Evolutionary conservation across 768 basidiomycete species (phyloP), one percentile per base, ranked within the genome.

Genomic region (Trametes coccinea): DNA sequence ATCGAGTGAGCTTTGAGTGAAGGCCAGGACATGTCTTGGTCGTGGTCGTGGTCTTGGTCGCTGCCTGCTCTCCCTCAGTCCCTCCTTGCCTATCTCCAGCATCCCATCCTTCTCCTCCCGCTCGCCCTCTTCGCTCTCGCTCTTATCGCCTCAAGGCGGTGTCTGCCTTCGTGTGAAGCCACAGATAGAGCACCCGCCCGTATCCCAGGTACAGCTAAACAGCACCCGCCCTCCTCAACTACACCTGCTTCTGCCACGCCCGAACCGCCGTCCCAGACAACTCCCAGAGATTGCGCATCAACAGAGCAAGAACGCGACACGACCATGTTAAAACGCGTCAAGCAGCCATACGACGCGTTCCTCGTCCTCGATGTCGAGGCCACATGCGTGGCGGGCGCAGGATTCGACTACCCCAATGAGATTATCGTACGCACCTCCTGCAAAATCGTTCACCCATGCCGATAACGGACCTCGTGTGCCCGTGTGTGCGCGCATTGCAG

Each of bases 331-430:
- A 53, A 49, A 33, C 63, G 60, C 40, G 71, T 63, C 29, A 78
- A 74, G 60, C 82, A 84, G 56, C 74, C 83, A 0, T 90, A 84
- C 69, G 92, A 94, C 49, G 85, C 83, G 4, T 93, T 93, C 69
- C 83, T 97, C 16, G 88, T 97, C 39, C 79, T 96, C 57, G 95
- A 98, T 67, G 88, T 95, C 53, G 93, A 95, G 72, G 93, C 87
- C 11, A 95, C 93, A 2, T 95, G 93, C 67, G 71, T 81, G 46
- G 73, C 72, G 67, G 89, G 88, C 40, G 81, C 84, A 37, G 81
- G 82, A 16, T 92, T 93, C 65, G 83, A 88, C 56, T 96, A 87
- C 76, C 92, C 95, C 2, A 97, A 97, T 74, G 96, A 98, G 76
- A 95, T 98, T 57, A 97, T 98, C 64, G 96, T 92, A 72, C 70